Evolutionary conservation across 768 basidiomycete genomes (phyloP), one percentile per base, ranked within the genome.

Genomic region (Thelephora aurantiotincta): DNA sequence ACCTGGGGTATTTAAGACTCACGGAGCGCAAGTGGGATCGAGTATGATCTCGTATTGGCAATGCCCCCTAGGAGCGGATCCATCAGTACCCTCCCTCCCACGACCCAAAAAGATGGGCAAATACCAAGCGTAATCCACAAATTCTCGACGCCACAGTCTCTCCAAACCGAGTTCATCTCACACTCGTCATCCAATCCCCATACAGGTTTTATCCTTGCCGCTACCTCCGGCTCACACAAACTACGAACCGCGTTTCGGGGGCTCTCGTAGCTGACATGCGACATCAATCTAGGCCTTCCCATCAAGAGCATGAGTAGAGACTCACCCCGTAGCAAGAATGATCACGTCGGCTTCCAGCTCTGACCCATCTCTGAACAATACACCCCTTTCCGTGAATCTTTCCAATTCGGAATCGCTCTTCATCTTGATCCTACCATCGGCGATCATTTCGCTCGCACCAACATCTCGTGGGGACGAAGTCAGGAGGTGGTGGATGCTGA

Each of bases 1-100:
- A n/a, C n/a, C n/a, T n/a, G n/a, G n/a, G n/a, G n/a, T n/a, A n/a
- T n/a, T n/a, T n/a, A n/a, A n/a, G n/a, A n/a, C 79, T 57, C 56
- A 82, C 78, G 78, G 43, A 82, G 64, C 0, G 78, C 80, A 36
- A 82, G 45, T 54, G 77, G 78, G 49, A 73, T 81, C 4, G 82
- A 82, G 58, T 80, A 70, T 68, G 81, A 82, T 0, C 82, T 68
- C 48, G 73, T 74, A 51, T 76, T 52, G 0, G 77, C 75, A 7
- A 84, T 58, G 54, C 79, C 80, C 11, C 76, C 73, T 74, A 48
- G 14, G 34, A 30, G 5, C 18, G 12, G 7, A 30, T n/a, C 11
- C 22, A 4, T 33, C 41, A 38, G 19, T 33, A 33, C 30, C 33
- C 19, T 37, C 35, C n/a, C 43, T 23, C n/a, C 36, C 14, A 13